Evolutionary conservation across 306 rosid genomes (phyloP), one percentile per base, ranked within the genome.

Genomic region (Cucurbita moschata): DNA sequence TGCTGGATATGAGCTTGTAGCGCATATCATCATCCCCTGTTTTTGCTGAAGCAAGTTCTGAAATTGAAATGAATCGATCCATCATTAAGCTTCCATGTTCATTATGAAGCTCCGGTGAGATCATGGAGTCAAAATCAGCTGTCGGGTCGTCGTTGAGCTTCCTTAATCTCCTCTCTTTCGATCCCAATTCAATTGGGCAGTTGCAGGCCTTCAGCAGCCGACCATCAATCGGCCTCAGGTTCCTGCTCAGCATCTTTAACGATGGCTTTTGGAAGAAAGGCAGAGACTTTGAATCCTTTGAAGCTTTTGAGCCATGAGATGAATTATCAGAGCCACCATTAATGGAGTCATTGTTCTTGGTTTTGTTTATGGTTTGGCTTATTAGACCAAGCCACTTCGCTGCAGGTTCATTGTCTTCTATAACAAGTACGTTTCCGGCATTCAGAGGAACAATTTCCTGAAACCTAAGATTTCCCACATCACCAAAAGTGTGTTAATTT

Each of bases 351-450:
- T 84, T 83, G 23, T 46, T 55, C 47, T 75, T 82, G 6, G 96
- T 96, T 80, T 73, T 79, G 71, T 93, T 93, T 4, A 93, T 83
- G 47, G 98, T 94, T 75, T 88, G 88, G 74, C 79, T 82, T 83
- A 90, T 90, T 6, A 93, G 83, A 37, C 82, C 70, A 10, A 93
- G 66, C 98, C 98, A 93, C 78, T 88, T 93, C 16, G 83, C 94
- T 7, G 98, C 98, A 1, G 98, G 98, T 78, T 93, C 98, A 64
- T 90, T 90, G 87, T 93, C 98, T 82, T 93, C 97, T 4, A 86
- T 86, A 61, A 88, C 98, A 19, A 93, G 55, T 55, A 93, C 92
- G 51, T 93, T 93, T 55, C 98, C 97, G 1, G 98, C 94, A 73
- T 92, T 93, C 7, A 93, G 79, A 38, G 98, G 98, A 65, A 93